Evolutionary conservation across 1,284 basidiomycete genomes (phyloP).

Genomic region (Leccinum griseonigrum): DNA sequence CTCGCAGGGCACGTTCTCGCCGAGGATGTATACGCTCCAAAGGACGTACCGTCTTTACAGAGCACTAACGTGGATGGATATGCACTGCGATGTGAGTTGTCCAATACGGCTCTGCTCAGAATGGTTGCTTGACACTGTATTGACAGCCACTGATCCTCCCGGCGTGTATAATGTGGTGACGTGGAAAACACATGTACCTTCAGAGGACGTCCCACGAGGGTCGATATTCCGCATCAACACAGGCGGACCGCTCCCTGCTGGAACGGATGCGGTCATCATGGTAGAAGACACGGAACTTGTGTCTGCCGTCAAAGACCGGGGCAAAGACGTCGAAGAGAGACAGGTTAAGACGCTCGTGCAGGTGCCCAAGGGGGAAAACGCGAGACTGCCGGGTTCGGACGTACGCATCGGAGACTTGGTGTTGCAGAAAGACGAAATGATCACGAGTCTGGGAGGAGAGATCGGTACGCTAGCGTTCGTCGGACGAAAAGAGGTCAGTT

Average conservation of each 20-base stretch:
- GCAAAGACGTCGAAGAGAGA: conserved; percentile 62
- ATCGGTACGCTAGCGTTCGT: conserved; percentile 84
- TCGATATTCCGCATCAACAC: conserved; percentile 77
- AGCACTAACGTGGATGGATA: conserved; percentile 91
- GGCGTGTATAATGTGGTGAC: conserved; percentile 75
- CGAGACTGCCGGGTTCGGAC: conserved; percentile 74
- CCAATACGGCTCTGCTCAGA: background rate
- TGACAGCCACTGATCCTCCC: conserved; percentile 53
- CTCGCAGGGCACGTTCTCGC: conserved; percentile 72
- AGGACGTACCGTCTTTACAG: conserved; percentile 57
- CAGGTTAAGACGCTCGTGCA: conserved; percentile 67
- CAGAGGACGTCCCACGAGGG: conserved; percentile 45
- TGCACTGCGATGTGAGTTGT: conserved; percentile 62
- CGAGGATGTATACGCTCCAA: conserved; percentile 65
- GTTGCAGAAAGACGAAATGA: conserved; percentile 56
- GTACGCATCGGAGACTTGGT: conserved; percentile 67
- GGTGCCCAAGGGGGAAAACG: conserved; percentile 68
- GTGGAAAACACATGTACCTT: conserved; percentile 43
- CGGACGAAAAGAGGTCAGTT: conserved; percentile 60
- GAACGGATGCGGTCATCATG: conserved; percentile 83
- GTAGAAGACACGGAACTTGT: conserved; percentile 85
- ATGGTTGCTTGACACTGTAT: conserved; percentile 5
- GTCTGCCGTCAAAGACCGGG: conserved; percentile 46
- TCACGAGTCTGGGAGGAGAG: conserved; percentile 75
- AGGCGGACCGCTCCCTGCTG: conserved; percentile 71